phyloP scores from a whole-genome alignment of 2,329 filamentous ascomycete genomes.

The Penicillium sp. region DNA sequence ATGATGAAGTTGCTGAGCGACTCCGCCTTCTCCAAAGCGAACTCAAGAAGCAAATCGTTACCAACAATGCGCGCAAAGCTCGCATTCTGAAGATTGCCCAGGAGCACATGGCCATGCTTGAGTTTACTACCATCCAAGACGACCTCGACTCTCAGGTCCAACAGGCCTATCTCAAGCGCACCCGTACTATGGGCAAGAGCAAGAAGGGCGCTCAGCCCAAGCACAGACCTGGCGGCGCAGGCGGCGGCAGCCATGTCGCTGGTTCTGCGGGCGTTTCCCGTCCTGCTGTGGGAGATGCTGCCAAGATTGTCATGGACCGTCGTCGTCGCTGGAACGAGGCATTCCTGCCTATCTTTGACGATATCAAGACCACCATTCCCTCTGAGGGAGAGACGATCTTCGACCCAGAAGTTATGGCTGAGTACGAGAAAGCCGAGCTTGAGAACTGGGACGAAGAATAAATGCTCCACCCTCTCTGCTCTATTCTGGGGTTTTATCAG shows the following conservation, averaged over 20 bases:
- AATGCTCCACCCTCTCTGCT: constrained; percentile 30
- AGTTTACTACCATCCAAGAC: constrained; percentile 94
- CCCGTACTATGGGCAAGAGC: constrained; percentile 87
- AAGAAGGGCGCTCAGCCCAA: constrained; percentile 76
- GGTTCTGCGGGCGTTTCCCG: constrained; percentile 46
- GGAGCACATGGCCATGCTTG: constrained; percentile 92
- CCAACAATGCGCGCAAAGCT: constrained; percentile 88
- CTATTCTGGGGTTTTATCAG: not conserved
- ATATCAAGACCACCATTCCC: constrained; percentile 75
- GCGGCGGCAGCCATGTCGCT: constrained; percentile 63
- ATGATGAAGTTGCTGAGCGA: constrained; percentile 90
- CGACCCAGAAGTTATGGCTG: constrained; percentile 68
- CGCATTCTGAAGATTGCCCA: constrained; percentile 83
- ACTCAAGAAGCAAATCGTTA: constrained; percentile 76
- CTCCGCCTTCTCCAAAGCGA: constrained; percentile 80
- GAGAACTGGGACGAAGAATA: constrained; percentile 80
- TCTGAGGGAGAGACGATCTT: constrained; percentile 71
- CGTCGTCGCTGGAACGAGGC: constrained; percentile 85
- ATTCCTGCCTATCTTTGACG: constrained; percentile 87
- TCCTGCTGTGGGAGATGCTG: constrained; percentile 80
- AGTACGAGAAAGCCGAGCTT: constrained; percentile 71
- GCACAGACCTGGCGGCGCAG: constrained; percentile 63
- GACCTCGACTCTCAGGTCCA: constrained; percentile 95
- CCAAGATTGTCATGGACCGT: constrained; percentile 88
- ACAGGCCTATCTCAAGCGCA: constrained; percentile 92